Evolutionary conservation across 192 early-diverging fungal genomes (phyloP), one percentile per base, ranked within the genome.

Genomic region (Linnemannia exigua): DNA sequence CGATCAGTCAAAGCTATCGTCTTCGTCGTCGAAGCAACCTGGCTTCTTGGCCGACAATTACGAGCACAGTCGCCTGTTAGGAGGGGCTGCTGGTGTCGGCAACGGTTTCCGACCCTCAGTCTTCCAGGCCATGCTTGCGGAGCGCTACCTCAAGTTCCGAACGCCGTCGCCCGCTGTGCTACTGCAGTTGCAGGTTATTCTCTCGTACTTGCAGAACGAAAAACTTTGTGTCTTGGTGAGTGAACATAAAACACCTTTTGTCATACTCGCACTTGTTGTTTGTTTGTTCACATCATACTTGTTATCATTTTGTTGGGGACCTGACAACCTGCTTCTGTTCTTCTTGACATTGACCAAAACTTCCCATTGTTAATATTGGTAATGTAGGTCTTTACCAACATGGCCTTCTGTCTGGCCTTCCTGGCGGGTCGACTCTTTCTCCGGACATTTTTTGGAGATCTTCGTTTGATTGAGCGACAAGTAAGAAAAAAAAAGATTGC

Each of bases 401-500:
- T 91, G 82, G 87, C 84, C 16, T 91, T 87, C 63, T 89, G 88
- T 67, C 79, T 87, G 20, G 76, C 89, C 20, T 89, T 88, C 52
- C 52, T 89, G 33, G 70, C 88, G 9, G 90, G 90, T 36, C 86
- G 87, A 46, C 51, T 89, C n/a, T 80, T 87, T 9, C 54, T 89
- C 25, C 81, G 84, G 37, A 85, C 82, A 5, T 88, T 91, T 70
- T 91, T 91, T 81, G 88, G 88, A 12, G 80, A 89, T 67, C 66
- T 91, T n/a, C 50, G 87, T 44, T 72, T 86, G 35, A 88, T 89
- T 37, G 90, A 91, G 75, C 87, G 85, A 31, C 90, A 91, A 87
- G 90, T 89, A 88, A 47, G 33, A 35, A 71, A 11, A 48, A 9
- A 9, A n/a, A 33, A 20, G 9, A 48, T 38, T 41, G 19, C 25